Conservation (phyloP, 1,139 yeast species). For the Yamadazyma songkhlaensis region DNA sequence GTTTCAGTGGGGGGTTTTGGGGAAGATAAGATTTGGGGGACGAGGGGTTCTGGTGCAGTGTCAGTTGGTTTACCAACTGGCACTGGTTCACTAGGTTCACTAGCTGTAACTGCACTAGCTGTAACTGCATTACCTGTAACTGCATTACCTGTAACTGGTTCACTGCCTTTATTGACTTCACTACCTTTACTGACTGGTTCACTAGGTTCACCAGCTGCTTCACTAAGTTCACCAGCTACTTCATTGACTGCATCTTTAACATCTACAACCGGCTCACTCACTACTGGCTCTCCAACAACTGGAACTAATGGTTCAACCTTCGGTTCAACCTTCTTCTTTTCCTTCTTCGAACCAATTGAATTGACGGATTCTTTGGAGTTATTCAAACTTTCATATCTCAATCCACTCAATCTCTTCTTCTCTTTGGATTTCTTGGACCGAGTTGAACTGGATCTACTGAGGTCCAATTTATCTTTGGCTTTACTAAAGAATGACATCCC, state of each 20-base stretch:
- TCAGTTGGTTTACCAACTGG: background rate
- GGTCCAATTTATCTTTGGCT: constrained; percentile 11
- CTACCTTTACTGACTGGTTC: background rate
- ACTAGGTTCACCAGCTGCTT: background rate
- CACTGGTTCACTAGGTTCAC: background rate
- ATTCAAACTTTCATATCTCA: constrained; percentile 10
- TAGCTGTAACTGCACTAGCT: background rate
- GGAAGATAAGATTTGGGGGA: background rate
- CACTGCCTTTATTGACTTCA: background rate
- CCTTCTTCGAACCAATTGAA: background rate
- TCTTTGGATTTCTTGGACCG: constrained; percentile 10
- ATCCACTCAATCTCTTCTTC: constrained; percentile 16
- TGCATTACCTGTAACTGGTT: background rate
- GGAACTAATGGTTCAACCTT: background rate
- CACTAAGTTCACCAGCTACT: background rate
- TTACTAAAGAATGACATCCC: constrained; percentile 10
- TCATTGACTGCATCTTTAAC: constrained; percentile 1
- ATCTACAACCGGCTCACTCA: background rate
- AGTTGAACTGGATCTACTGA: constrained; percentile 6
- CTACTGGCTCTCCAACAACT: no score
- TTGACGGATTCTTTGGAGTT: constrained; percentile 12
- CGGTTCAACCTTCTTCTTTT: background rate
- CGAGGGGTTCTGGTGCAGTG: background rate
- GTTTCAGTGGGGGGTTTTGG: constrained; percentile 4
- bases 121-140: no score